Evolutionary conservation across 1,284 basidiomycete genomes (phyloP).

Genomic region (Trichosporon asahii): DNA sequence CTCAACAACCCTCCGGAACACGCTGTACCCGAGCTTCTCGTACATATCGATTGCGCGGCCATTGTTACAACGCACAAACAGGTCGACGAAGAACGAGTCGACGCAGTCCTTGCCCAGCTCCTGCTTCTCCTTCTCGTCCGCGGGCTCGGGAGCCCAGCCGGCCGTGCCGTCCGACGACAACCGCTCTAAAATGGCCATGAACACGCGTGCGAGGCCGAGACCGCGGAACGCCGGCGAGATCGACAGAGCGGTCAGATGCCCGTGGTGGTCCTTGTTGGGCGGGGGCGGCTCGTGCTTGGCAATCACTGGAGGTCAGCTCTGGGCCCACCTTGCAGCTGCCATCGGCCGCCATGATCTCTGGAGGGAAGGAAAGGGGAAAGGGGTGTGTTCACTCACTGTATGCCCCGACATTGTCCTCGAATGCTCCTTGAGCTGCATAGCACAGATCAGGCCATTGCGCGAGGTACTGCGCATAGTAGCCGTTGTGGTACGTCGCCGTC

Average conservation of each 20-base stretch:
- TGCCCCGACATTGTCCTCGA: constrained; percentile 27
- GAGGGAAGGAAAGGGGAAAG: not conserved
- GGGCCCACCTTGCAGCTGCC: too few relatives aligned
- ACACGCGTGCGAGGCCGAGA: constrained; percentile 46
- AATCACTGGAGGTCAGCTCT: constrained; percentile 41
- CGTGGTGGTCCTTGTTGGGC: constrained; percentile 49
- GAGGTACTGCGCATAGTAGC: constrained; percentile 46
- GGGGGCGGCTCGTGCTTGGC: constrained; percentile 51
- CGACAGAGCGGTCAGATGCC: constrained; percentile 51
- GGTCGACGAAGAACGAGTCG: constrained; percentile 51
- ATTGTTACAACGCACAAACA: constrained; percentile 53
- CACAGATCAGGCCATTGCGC: constrained; percentile 49
- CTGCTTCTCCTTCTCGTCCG: not conserved
- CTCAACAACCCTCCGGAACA: constrained; percentile 52
- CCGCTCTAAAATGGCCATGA: constrained; percentile 48
- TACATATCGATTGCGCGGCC: constrained; percentile 51
- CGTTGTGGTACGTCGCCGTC: constrained; percentile 55
- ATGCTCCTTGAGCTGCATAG: constrained; percentile 33
- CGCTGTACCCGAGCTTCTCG: constrained; percentile 51
- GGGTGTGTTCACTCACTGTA: constrained; percentile 37
- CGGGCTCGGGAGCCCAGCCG: constrained; percentile 9
- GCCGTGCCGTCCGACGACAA: constrained; percentile 30
- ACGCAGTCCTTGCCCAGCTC: constrained; percentile 31
- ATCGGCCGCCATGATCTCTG: too few relatives aligned
- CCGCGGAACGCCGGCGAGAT: constrained; percentile 46